A percentile compares a stretch with the other conserved stretches of the same genome.
phyloP scores from a whole-genome alignment of 208 protist genomes.

The Crithidia acanthocephali region DNA sequence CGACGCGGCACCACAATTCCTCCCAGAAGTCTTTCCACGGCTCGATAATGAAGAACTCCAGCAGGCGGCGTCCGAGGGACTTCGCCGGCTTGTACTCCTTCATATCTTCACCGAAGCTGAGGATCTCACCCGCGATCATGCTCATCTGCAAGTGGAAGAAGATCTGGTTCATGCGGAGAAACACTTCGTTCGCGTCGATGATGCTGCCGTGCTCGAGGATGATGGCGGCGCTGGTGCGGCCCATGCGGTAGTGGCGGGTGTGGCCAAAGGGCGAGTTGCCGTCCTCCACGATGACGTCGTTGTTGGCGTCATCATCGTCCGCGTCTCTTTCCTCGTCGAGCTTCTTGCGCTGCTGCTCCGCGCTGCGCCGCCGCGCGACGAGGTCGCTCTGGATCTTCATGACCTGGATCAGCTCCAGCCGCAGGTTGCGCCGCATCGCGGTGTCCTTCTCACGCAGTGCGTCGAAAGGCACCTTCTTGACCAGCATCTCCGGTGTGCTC shows the following conservation, averaged over 20 bases:
- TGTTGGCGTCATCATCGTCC: not conserved
- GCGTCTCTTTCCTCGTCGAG: conserved; percentile 13
- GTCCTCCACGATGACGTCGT: not conserved
- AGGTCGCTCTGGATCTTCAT: conserved; percentile 19
- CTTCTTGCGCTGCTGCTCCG: conserved; percentile 10
- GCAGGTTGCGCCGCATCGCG: conserved; percentile 45
- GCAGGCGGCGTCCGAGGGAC: conserved; percentile 33
- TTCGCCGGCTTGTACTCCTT: conserved; percentile 41
- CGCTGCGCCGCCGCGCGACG: conserved; percentile 1
- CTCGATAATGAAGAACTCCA: conserved; percentile 53
- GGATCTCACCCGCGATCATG: conserved; percentile 46
- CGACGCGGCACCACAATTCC: conserved; percentile 49
- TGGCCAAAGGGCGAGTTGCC: not conserved
- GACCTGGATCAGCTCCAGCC: conserved; percentile 36
- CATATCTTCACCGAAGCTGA: conserved; percentile 45
- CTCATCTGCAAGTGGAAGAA: conserved; percentile 40
- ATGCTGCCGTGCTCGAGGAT: conserved; percentile 27
- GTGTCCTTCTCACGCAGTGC: conserved; percentile 37
- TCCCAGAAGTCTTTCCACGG: conserved; percentile 59
- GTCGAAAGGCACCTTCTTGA: conserved; percentile 44
- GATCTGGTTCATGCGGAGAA: conserved; percentile 35
- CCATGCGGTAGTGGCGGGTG: conserved; percentile 16
- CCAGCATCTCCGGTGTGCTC: conserved; percentile 37
- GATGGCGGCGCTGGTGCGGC: conserved; percentile 8
- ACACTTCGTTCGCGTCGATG: conserved; percentile 37